Evolutionary conservation across 148 eudicot genomes (phyloP).

Genomic region (Rhododendron mucronatum): DNA sequence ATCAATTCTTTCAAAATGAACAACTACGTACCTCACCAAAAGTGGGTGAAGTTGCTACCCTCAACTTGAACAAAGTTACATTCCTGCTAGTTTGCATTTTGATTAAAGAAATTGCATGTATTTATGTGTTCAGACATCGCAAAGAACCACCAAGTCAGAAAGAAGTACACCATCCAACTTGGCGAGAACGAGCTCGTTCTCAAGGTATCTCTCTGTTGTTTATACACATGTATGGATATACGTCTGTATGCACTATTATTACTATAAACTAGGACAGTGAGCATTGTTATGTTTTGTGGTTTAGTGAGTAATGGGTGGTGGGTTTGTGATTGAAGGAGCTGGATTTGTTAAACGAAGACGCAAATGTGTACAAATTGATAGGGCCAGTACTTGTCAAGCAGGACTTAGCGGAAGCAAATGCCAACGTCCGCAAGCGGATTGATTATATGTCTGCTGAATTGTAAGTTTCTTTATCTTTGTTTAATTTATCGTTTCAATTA

Average conservation of each 20-base stretch:
- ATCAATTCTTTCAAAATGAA: no score
- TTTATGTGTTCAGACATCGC: slow-evolving; percentile 49
- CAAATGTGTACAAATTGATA: slow-evolving; percentile 94
- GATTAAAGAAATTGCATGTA: background rate
- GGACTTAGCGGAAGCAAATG: slow-evolving; percentile 97
- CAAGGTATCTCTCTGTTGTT: slow-evolving; percentile 39
- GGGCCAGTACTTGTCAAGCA: slow-evolving; percentile 99
- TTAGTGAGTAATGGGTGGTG: slow-evolving; percentile 7
- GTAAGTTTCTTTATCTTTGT: slow-evolving; percentile 34
- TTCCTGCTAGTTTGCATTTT: background rate
- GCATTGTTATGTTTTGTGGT: background rate
- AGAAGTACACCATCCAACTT: slow-evolving; percentile 91
- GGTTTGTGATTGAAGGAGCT: slow-evolving; percentile 59
- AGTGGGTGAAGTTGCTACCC: background rate
- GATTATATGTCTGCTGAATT: slow-evolving; percentile 95
- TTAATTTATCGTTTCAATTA: background rate
- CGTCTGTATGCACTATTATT: background rate
- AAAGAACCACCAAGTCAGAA: slow-evolving; percentile 90
- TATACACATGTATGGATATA: background rate
- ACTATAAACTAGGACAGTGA: background rate
- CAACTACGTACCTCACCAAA: background rate
- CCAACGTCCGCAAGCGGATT: slow-evolving; percentile 88
- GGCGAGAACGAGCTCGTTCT: slow-evolving; percentile 99
- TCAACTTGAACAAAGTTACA: background rate
- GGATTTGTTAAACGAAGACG: slow-evolving; percentile 89